phyloP scores from a whole-genome alignment of 106 monocot genomes.

The Platanthera zijinensis region DNA sequence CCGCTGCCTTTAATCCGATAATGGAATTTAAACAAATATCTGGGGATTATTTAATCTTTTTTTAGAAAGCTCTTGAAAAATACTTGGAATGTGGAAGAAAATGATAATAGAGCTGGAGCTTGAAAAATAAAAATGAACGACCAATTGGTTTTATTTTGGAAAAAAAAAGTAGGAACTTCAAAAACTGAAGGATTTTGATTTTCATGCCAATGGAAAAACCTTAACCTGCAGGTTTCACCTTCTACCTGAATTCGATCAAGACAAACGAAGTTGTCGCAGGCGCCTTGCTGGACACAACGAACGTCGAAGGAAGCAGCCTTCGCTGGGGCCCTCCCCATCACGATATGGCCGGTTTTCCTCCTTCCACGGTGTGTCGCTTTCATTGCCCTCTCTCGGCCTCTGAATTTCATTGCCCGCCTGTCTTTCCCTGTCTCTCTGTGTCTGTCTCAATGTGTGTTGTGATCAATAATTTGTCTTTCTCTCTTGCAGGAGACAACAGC shows the following conservation, averaged over 20 bases:
- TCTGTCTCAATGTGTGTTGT: background rate
- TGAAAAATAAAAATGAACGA: too few relatives aligned
- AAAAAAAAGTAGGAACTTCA: too few relatives aligned
- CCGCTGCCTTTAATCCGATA: too few relatives aligned
- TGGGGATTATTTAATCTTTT: too few relatives aligned
- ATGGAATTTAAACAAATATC: too few relatives aligned
- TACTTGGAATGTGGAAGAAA: too few relatives aligned
- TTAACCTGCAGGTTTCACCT: conserved; percentile 10
- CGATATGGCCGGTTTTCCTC: conserved; percentile 42
- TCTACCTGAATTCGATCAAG: conserved; percentile 17
- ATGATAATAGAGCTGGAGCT: too few relatives aligned
- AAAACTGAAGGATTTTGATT: too few relatives aligned
- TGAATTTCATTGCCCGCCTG: background rate
- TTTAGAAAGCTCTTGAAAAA: too few relatives aligned
- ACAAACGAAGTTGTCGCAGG: conserved; percentile 13
- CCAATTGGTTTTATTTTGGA: too few relatives aligned
- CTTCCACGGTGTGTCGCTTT: conserved; percentile 47
- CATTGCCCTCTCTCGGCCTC: background rate
- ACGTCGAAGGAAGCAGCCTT: conserved; percentile 32
- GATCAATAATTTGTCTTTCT: background rate
- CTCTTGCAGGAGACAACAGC: conserved; percentile 22
- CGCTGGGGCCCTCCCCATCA: conserved; percentile 35
- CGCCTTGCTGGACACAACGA: conserved; percentile 18
- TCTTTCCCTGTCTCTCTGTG: background rate
- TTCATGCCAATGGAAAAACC: background rate